phyloP scores from a whole-genome alignment of 495 filamentous ascomycete genomes.

The Lasiosphaeris hirsuta region DNA sequence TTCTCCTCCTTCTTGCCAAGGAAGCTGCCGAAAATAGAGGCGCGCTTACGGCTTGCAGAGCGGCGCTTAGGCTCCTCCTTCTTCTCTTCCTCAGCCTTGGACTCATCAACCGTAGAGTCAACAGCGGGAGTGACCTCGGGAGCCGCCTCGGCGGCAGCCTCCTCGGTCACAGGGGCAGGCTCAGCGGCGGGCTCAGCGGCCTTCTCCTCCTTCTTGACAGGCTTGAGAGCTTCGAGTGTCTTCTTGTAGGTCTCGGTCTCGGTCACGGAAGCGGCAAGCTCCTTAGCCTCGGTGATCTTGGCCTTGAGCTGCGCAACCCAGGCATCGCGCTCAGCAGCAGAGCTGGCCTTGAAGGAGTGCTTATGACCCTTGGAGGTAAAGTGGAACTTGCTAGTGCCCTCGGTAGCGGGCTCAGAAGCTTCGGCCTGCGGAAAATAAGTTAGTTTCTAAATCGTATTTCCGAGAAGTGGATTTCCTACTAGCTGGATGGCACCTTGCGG shows the following conservation, averaged over 20 bases:
- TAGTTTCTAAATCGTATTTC: constrained; percentile 11
- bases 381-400: constrained; percentile 72
- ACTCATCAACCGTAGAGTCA: constrained; percentile 46
- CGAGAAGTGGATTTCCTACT: constrained; percentile 46
- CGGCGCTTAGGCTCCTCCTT: constrained; percentile 57
- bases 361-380: constrained; percentile 83
- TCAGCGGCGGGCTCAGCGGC: constrained; percentile 27
- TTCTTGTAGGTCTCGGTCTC: constrained; percentile 77
- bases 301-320: constrained; percentile 78
- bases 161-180: constrained; percentile 27
- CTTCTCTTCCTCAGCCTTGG: constrained; percentile 18
- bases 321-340: constrained; percentile 74
- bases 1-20: constrained; percentile 72
- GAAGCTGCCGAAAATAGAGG: constrained; percentile 74
- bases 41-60: constrained; percentile 83
- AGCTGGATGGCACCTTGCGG: constrained; percentile 82
- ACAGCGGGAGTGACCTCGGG: constrained; percentile 42
- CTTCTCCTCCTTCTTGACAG: constrained; percentile 48
- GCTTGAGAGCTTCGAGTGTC: constrained; percentile 69
- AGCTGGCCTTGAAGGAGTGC: constrained; percentile 81
- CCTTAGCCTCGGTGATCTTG: constrained; percentile 76
- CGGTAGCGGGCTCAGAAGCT: constrained; percentile 70
- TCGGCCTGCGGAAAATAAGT: constrained; percentile 59
- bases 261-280: constrained; percentile 61
- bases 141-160: constrained; percentile 35